phyloP scores from a whole-genome alignment of 192 early-diverging fungal genomes.

The Backusella tuberculispora region DNA sequence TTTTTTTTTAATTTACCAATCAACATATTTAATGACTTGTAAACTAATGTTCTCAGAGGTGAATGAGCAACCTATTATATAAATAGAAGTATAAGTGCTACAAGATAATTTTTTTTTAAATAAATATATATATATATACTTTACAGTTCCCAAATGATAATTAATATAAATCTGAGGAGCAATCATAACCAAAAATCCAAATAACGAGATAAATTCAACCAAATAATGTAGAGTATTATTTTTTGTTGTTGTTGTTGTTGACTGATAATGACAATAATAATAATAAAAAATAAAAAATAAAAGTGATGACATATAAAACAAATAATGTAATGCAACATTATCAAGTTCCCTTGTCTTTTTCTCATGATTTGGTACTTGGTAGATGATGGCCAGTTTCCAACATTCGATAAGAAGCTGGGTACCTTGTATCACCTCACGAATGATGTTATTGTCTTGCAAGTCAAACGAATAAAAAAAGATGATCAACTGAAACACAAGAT shows the following conservation, averaged over 20 bases:
- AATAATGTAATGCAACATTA: conserved; percentile 80
- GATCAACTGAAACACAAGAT: conserved; percentile 79
- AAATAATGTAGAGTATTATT: conserved; percentile 89
- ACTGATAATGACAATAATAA: conserved; percentile 51
- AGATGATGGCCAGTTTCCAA: conserved; percentile 72
- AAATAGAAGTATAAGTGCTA: neutral
- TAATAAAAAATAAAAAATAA: conserved; percentile 72
- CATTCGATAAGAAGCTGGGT: conserved; percentile 79
- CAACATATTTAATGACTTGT: conserved; percentile 74
- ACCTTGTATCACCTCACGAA: conserved; percentile 73
- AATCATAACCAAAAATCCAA: conserved; percentile 80
- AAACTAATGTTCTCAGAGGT: conserved; percentile 91
- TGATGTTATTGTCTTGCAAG: conserved; percentile 84
- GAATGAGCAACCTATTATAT: conserved; percentile 85
- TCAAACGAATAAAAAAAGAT: conserved; percentile 71
- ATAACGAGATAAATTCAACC: conserved; percentile 88
- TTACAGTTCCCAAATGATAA: conserved; percentile 74
- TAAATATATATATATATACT: neutral
- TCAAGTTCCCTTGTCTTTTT: conserved; percentile 61
- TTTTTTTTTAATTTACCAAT: conserved; percentile 36
- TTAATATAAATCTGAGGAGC: conserved; percentile 90
- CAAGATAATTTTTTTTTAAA: neutral
- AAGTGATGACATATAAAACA: conserved; percentile 76
- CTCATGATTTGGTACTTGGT: neutral
- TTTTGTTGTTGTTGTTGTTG: conserved; percentile 38